Conservation (phyloP, 192 early-diverging fungal species). For the Funneliformis geosporum region DNA sequence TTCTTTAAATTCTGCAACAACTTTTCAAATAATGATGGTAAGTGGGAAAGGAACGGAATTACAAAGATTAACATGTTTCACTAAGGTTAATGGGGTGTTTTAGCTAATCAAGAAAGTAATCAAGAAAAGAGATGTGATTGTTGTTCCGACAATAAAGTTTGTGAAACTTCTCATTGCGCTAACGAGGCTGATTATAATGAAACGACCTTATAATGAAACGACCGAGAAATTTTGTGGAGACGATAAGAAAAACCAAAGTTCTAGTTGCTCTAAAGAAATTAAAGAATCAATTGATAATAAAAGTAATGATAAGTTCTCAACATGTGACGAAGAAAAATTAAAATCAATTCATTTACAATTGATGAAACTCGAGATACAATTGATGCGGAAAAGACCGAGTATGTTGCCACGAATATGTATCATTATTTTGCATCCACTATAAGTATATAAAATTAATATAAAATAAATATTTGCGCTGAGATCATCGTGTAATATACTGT, state of each 20-base stretch:
- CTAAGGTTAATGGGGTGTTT: no score
- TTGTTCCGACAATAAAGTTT: not conserved
- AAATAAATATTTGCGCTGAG: no score
- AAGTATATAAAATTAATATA: no score
- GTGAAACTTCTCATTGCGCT: not conserved
- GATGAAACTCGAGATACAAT: not conserved
- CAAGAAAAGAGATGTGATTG: not conserved
- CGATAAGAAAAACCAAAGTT: not conserved
- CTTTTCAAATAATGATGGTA: not conserved
- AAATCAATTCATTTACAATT: not conserved
- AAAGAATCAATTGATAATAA: not conserved
- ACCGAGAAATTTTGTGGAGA: not conserved
- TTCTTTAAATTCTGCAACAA: no score
- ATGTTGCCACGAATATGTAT: not conserved
- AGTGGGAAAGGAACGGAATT: not conserved
- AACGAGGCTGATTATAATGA: not conserved
- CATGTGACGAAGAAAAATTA: no score
- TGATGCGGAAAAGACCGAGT: not conserved
- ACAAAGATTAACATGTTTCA: not conserved
- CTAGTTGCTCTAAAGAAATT: no score
- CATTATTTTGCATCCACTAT: no score
- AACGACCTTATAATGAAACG: not conserved
- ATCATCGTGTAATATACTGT: no score
- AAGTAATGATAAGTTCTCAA: no score
- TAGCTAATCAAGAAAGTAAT: no score